These are phyloP conservation scores for Picochlorum sp. DNA, from an alignment of 139 green algal genomes.

Conservation along the genomic window DNA sequence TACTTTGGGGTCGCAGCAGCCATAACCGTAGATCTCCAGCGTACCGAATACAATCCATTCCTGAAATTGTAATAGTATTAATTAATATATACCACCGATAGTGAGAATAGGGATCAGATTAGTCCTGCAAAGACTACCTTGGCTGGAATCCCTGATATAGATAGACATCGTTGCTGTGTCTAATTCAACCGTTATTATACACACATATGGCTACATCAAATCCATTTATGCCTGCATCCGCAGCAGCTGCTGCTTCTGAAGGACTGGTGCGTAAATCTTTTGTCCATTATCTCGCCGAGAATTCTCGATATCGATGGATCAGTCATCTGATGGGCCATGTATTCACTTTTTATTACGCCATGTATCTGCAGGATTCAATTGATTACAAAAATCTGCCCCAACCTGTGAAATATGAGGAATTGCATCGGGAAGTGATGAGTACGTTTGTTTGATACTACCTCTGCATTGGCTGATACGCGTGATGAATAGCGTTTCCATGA, in stretches of 20 bases:
- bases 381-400: constrained; percentile 52
- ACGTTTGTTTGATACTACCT: constrained; percentile 28
- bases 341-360: no score
- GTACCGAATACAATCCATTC: no score
- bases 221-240: constrained; percentile 21
- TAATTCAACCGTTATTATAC: neutral
- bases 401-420: constrained; percentile 89
- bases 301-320: no score
- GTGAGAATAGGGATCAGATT: no score
- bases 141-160: no score
- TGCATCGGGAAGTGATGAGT: constrained; percentile 81
- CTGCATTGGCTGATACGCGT: neutral
- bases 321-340: no score
- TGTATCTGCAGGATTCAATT: neutral
- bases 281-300: neutral
- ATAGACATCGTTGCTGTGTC: no score
- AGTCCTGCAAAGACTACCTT: no score
- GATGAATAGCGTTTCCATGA: neutral
- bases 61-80: no score
- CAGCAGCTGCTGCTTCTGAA: constrained; percentile 8
- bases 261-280: neutral
- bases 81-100: no score
- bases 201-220: constrained; percentile 13
- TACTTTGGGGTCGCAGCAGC: no score
- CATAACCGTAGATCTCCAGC: no score